phyloP scores from a whole-genome alignment of 2,329 filamentous ascomycete genomes.

The Myriosclerotinia duriaeana region DNA sequence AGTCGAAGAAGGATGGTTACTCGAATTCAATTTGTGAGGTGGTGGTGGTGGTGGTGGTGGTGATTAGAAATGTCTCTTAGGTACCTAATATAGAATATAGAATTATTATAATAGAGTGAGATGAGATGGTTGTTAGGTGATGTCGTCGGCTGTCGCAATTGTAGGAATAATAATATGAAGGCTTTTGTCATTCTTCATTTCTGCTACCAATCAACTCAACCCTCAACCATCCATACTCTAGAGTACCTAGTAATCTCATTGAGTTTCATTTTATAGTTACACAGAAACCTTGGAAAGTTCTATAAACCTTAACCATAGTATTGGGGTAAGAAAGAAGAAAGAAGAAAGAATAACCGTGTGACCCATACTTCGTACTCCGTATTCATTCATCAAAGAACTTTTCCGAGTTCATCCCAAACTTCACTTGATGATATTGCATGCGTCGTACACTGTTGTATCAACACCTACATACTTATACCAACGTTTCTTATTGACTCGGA shows the following conservation, averaged over 20 bases:
- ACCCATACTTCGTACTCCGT: too few species aligned
- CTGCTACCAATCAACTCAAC: background rate
- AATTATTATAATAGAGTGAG: background rate
- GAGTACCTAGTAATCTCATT: background rate
- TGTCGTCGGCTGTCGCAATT: background rate
- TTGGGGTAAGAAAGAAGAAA: too few species aligned
- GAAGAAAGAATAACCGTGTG: background rate
- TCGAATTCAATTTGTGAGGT: background rate
- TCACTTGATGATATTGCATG: background rate
- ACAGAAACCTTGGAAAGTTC: too few species aligned
- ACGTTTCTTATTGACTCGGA: background rate
- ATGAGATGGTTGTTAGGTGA: background rate
- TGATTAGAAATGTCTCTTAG: background rate
- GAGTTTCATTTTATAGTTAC: background rate
- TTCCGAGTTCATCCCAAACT: conserved; percentile 2
- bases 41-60: too few species aligned
- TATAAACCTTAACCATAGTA: too few species aligned
- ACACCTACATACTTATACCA: background rate
- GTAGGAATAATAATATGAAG: too few species aligned
- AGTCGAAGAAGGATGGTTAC: background rate
- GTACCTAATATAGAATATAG: background rate
- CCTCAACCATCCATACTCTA: too few species aligned
- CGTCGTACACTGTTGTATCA: background rate
- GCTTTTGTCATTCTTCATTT: background rate
- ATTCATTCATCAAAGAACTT: background rate